Conservation (phyloP, 495 filamentous ascomycete species). For the Aspergillus wentii region DNA sequence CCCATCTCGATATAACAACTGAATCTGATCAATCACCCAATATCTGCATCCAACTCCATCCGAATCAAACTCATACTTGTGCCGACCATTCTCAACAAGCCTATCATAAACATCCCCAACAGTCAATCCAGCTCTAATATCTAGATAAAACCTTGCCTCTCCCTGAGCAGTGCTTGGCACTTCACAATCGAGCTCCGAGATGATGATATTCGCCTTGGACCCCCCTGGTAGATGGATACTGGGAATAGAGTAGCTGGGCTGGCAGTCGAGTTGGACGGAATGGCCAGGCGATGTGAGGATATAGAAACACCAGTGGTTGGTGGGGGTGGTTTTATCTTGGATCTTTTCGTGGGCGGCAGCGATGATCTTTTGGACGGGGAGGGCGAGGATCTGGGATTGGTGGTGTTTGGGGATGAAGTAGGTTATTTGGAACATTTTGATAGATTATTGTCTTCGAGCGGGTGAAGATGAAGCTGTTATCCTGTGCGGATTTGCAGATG, state of each 20-base stretch:
- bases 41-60: constrained; percentile 32
- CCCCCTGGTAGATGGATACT: constrained; percentile 5
- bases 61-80: constrained; percentile 71
- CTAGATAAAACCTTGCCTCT: constrained; percentile 6
- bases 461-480: too few species aligned
- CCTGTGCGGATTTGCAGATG: too few species aligned
- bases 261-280: constrained; percentile 7
- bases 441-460: too few species aligned
- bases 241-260: constrained; percentile 3
- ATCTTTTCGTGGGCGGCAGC: constrained; percentile 4
- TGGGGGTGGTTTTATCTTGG: neutral
- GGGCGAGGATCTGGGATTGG: constrained; percentile 7
- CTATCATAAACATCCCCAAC: constrained; percentile 16
- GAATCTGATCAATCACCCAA: constrained; percentile 9
- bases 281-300: neutral
- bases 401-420: constrained; percentile 8
- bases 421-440: constrained; percentile 5
- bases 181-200: constrained; percentile 6
- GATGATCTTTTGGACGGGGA: neutral
- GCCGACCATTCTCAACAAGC: constrained; percentile 70
- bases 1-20: constrained; percentile 2
- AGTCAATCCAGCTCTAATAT: constrained; percentile 31
- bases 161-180: constrained; percentile 3
- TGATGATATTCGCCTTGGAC: constrained; percentile 6
- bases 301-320: constrained; percentile 17